Conservation (phyloP, 1,284 basidiomycete genomes). For the Flammula alnicola region DNA sequence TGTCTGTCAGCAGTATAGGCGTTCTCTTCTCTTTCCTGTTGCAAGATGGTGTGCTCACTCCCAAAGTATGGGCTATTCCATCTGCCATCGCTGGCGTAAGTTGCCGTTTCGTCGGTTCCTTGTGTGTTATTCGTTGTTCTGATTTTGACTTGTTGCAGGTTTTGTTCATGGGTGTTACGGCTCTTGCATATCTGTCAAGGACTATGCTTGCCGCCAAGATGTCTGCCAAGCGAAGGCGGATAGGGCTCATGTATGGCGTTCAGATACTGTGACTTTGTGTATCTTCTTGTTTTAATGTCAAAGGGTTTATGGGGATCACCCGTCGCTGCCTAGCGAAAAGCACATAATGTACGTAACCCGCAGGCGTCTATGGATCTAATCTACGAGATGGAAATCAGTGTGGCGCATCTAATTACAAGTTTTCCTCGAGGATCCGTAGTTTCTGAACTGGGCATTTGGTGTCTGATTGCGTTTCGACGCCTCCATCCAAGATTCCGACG, state of each 20-base stretch:
- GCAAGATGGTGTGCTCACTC: conserved; percentile 23
- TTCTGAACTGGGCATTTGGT: background rate
- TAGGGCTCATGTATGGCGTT: conserved; percentile 6
- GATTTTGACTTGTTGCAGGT: conserved; percentile 10
- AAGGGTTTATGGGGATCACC: background rate
- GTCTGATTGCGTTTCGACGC: conserved; percentile 50
- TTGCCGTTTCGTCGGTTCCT: background rate
- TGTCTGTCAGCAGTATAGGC: conserved; percentile 25
- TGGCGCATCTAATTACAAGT: conserved; percentile 5
- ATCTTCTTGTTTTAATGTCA: conserved; percentile 1
- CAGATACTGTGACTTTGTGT: conserved; percentile 9
- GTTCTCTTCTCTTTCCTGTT: conserved; percentile 25
- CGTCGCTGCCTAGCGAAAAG: too few species aligned
- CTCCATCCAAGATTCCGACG: conserved; percentile 77
- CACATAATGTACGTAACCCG: too few species aligned
- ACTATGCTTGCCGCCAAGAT: conserved; percentile 15
- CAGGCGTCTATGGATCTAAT: background rate
- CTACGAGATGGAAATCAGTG: background rate
- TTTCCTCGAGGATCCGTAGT: conserved; percentile 9
- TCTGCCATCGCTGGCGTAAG: conserved; percentile 27
- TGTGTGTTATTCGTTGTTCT: background rate
- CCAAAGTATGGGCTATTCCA: conserved; percentile 24
- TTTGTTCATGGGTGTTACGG: conserved; percentile 21
- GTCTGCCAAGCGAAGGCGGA: conserved; percentile 5
- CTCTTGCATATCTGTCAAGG: conserved; percentile 20